Conservation (phyloP, 495 filamentous ascomycete species). For the Trichoderma erinaceum region DNA sequence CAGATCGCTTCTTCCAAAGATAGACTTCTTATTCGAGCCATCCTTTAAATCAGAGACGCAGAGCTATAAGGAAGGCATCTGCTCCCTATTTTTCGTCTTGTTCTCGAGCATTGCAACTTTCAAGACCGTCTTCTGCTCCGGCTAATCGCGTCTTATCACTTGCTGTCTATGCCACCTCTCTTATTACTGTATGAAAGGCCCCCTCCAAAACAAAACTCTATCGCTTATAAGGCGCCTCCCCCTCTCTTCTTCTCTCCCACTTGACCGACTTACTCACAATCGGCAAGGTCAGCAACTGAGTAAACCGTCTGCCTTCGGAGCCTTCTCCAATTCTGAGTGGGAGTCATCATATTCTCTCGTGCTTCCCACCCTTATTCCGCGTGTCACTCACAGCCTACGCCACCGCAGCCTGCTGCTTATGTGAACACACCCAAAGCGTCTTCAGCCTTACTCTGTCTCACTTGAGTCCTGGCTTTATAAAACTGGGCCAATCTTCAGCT, state of each 20-base stretch:
- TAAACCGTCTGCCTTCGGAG: neutral
- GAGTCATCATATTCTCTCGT: conserved; percentile 4
- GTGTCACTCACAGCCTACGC: conserved; percentile 4
- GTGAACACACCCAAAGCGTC: neutral
- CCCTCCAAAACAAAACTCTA: neutral
- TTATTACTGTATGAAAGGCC: neutral
- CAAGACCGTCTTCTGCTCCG: neutral
- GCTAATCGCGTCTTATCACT: neutral
- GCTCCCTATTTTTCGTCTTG: neutral
- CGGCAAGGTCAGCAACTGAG: neutral
- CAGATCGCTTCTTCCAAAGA: neutral
- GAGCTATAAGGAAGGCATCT: neutral
- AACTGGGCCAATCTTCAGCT: conserved; percentile 10
- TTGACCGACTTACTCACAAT: neutral
- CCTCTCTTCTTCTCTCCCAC: neutral
- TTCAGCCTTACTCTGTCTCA: conserved; percentile 12
- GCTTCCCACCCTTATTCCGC: conserved; percentile 2
- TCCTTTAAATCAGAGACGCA: neutral
- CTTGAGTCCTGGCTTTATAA: neutral
- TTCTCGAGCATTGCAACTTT: neutral
- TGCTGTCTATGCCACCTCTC: neutral
- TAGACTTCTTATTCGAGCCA: conserved; percentile 12
- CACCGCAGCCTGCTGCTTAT: conserved; percentile 13
- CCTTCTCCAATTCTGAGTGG: neutral
- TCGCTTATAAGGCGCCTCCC: neutral